Evolutionary conservation across 192 early-diverging fungal genomes (phyloP).

Genomic region (Coemansia sp.): DNA sequence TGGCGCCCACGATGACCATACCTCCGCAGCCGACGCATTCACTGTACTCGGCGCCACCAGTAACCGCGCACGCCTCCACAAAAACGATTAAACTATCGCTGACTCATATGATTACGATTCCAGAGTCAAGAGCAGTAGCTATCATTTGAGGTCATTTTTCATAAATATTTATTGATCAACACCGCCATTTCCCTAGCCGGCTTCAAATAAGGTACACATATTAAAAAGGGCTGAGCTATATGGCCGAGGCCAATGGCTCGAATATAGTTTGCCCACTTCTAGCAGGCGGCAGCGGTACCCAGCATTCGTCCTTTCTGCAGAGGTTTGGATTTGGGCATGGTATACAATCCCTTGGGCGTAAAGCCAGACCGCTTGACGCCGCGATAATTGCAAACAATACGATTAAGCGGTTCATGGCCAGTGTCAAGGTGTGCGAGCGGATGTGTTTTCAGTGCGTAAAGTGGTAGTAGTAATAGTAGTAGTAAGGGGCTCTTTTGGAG

Average conservation of each 20-base stretch:
- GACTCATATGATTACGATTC: background rate
- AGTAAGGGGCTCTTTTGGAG: too few species aligned
- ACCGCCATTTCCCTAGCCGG: background rate
- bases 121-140: background rate
- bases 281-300: conserved; percentile 41
- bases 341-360: conserved; percentile 29
- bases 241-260: background rate
- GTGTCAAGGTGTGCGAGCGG: too few species aligned
- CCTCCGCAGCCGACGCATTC: background rate
- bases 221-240: background rate
- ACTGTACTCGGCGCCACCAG: background rate
- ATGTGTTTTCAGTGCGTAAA: background rate
- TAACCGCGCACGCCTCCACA: background rate
- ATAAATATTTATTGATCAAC: background rate
- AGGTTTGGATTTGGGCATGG: conserved; percentile 42
- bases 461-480: background rate
- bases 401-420: background rate
- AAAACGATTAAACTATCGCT: background rate
- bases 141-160: background rate
- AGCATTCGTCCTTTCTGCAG: conserved; percentile 47
- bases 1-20: background rate
- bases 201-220: background rate
- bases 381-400: background rate
- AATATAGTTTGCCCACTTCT: conserved; percentile 12
- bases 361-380: conserved; percentile 5